These are phyloP conservation scores for Tulasnella sp. DNA, from an alignment of 768 basidiomycete species.

Conservation along the genomic window DNA sequence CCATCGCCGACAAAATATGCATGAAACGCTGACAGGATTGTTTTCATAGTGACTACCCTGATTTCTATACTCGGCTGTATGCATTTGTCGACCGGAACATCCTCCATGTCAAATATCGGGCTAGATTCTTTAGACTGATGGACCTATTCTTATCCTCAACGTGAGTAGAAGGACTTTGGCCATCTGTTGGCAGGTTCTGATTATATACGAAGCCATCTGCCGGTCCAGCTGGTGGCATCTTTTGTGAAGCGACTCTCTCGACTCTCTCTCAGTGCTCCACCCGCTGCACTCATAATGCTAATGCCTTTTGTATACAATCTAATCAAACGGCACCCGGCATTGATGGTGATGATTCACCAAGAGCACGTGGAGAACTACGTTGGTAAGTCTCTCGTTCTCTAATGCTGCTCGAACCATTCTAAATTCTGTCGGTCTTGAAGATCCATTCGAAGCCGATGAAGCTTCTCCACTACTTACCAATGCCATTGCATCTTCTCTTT, in stretches of 20 bases:
- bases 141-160: conserved; percentile 89
- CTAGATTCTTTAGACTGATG: conserved; percentile 87
- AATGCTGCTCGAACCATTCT: background rate
- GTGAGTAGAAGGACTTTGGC: conserved; percentile 41
- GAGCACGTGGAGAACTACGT: conserved; percentile 20
- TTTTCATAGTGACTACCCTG: conserved; percentile 75
- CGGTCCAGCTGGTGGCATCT: conserved; percentile 84
- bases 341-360: conserved; percentile 91
- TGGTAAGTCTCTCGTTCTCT: background rate
- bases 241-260: conserved; percentile 88
- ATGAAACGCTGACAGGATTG: conserved; percentile 7
- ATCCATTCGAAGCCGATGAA: conserved; percentile 64
- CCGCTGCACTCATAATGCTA: conserved; percentile 81
- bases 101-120: conserved; percentile 85
- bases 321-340: conserved; percentile 80
- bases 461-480: conserved; percentile 65
- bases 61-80: conserved; percentile 89
- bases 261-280: conserved; percentile 75
- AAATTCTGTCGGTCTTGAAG: conserved; percentile 29
- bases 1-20: background rate
- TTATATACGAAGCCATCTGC: conserved; percentile 55
- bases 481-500: conserved; percentile 80
- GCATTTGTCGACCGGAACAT: conserved; percentile 80
- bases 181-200: background rate
- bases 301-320: conserved; percentile 93